Percentiles rank a stretch among this genome's conserved stretches.
phyloP scores from a whole-genome alignment of 768 basidiomycete species.

The Antrodiella citrinella region DNA sequence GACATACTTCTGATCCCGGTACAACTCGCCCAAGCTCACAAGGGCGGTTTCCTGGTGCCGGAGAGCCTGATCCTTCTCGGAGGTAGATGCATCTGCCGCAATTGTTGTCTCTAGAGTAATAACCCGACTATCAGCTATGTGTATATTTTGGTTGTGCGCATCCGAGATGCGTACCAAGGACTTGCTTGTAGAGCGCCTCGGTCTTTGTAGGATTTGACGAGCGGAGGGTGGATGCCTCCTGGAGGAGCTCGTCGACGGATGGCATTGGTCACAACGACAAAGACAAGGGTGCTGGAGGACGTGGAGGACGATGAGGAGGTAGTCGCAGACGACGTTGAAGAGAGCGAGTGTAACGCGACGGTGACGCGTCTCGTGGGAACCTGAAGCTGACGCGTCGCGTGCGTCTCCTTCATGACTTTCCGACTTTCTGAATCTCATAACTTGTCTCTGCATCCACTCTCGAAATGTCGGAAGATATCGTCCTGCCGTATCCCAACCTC shows the following conservation, averaged over 20 bases:
- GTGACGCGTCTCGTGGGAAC: constrained; percentile 29
- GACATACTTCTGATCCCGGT: constrained; percentile 76
- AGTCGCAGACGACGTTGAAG: not conserved
- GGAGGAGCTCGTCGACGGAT: constrained; percentile 37
- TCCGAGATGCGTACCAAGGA: constrained; percentile 35
- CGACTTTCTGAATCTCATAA: constrained; percentile 2
- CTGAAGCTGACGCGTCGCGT: constrained; percentile 28
- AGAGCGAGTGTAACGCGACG: constrained; percentile 14
- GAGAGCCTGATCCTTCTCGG: constrained; percentile 49
- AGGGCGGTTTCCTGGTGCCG: constrained; percentile 82
- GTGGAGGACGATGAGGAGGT: constrained; percentile 7
- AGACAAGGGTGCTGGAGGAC: not conserved
- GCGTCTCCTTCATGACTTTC: constrained; percentile 6
- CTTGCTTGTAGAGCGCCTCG: constrained; percentile 67
- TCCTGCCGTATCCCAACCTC: constrained; percentile 84
- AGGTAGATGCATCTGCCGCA: constrained; percentile 10
- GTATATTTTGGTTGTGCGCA: not conserved
- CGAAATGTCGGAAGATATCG: constrained; percentile 73
- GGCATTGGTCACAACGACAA: constrained; percentile 9
- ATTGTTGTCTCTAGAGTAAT: constrained; percentile 6
- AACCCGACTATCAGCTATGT: not conserved
- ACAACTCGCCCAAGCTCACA: constrained; percentile 78
- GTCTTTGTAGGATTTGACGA: constrained; percentile 49
- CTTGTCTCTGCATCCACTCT: not conserved
- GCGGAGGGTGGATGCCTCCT: constrained; percentile 45